Conservation (phyloP, 2,329 filamentous ascomycete species). For the Colletotrichum liriopes region DNA sequence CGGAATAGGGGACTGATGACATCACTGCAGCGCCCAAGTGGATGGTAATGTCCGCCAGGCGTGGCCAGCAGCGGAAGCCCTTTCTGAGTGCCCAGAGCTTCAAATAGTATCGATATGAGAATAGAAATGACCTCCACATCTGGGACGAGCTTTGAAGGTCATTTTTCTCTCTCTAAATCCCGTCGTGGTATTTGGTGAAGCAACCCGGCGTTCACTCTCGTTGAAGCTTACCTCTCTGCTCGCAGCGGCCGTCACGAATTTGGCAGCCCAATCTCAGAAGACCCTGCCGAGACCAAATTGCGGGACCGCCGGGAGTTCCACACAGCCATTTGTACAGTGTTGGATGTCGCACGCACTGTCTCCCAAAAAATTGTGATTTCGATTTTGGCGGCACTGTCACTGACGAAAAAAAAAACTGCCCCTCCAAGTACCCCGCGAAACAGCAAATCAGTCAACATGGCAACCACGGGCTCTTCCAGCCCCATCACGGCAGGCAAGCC, state of each 20-base stretch:
- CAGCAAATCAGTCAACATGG: constrained; percentile 39
- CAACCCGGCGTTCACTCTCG: not conserved
- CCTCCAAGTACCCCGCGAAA: constrained; percentile 41
- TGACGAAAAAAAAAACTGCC: constrained; percentile 19
- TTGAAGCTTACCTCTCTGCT: constrained; percentile 9
- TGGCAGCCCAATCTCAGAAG: constrained; percentile 29
- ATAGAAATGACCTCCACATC: no score
- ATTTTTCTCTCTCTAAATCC: not conserved
- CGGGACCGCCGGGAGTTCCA: constrained; percentile 14
- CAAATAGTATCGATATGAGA: no score
- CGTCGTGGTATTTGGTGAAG: not conserved
- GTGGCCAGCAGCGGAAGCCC: not conserved
- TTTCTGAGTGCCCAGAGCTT: no score
- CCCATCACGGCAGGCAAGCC: constrained; percentile 40
- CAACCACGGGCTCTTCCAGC: constrained; percentile 33
- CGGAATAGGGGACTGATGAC: constrained; percentile 42
- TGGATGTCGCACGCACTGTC: constrained; percentile 34
- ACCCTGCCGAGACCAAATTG: constrained; percentile 25
- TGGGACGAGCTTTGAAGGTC: not conserved
- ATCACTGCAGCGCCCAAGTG: constrained; percentile 39
- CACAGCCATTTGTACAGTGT: constrained; percentile 31
- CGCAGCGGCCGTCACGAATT: constrained; percentile 3
- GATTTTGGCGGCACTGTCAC: constrained; percentile 30
- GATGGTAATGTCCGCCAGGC: constrained; percentile 31
- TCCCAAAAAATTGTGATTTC: constrained; percentile 38